Conservation (phyloP, 371 early-diverging fungal species). For the Rhizopus arrhizus region DNA sequence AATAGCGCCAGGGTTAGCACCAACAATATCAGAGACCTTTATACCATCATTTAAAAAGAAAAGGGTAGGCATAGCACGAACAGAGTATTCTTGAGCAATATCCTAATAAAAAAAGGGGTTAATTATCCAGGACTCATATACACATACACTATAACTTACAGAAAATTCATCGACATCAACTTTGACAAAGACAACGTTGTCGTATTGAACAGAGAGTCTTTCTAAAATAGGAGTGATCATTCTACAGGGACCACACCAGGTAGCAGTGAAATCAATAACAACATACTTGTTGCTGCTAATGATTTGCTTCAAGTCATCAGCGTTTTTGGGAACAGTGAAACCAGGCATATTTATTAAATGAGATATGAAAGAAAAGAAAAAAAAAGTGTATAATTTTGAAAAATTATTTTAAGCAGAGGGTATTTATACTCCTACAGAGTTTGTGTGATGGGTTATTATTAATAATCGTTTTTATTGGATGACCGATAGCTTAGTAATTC, state of each 20-base stretch:
- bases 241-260: conserved; percentile 89
- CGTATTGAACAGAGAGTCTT: conserved; percentile 53
- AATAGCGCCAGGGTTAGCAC: conserved; percentile 55
- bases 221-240: conserved; percentile 77
- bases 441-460: conserved; percentile 12
- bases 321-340: conserved; percentile 17
- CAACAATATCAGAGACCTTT: conserved; percentile 74
- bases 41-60: conserved; percentile 73
- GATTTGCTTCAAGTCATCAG: conserved; percentile 39
- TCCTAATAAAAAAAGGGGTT: conserved; percentile 42
- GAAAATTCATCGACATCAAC: conserved; percentile 78
- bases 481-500: background rate
- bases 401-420: background rate
- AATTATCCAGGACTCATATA: background rate
- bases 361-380: conserved; percentile 6
- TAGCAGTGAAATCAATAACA: conserved; percentile 70
- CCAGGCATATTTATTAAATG: conserved; percentile 10
- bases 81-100: conserved; percentile 64
- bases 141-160: conserved; percentile 35
- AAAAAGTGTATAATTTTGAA: background rate
- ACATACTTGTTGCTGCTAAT: conserved; percentile 37
- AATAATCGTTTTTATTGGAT: conserved; percentile 10
- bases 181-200: conserved; percentile 74
- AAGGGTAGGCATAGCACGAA: conserved; percentile 95
- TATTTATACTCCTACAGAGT: conserved; percentile 20